These are phyloP conservation scores for Blakeslea trispora DNA, from an alignment of 371 early-diverging fungal genomes.

Conservation along the genomic window DNA sequence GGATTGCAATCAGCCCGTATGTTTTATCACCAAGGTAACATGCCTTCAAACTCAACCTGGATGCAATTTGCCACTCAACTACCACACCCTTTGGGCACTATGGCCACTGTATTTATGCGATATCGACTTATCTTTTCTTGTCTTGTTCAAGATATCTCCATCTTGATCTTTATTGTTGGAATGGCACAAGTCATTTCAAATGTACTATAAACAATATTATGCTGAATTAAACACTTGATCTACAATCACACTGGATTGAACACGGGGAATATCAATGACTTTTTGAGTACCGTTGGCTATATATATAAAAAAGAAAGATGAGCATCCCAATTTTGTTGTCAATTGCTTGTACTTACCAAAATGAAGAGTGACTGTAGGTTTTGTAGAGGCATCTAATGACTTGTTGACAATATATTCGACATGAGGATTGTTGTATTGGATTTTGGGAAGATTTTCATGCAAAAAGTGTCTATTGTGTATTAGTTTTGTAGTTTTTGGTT, in stretches of 20 bases:
- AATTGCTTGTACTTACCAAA: conserved; percentile 53
- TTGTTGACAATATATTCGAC: conserved; percentile 56
- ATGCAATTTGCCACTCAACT: conserved; percentile 49
- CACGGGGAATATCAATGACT: conserved; percentile 51
- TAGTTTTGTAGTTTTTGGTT: too few species aligned
- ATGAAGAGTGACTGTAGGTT: conserved; percentile 57
- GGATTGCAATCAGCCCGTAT: conserved; percentile 56
- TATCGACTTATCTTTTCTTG: conserved; percentile 61
- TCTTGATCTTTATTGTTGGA: conserved; percentile 61
- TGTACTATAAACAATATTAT: conserved; percentile 1
- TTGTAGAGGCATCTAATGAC: conserved; percentile 46
- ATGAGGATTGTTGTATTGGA: conserved; percentile 64
- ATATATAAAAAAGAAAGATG: background rate
- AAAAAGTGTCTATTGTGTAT: conserved; percentile 61
- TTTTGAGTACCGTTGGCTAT: conserved; percentile 47
- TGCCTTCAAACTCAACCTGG: conserved; percentile 46
- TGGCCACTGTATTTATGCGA: conserved; percentile 53
- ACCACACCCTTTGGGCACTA: conserved; percentile 56
- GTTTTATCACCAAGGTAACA: conserved; percentile 51
- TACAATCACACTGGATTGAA: conserved; percentile 54
- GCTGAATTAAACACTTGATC: conserved; percentile 40
- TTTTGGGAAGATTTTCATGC: conserved; percentile 60
- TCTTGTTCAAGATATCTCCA: conserved; percentile 55
- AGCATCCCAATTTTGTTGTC: background rate
- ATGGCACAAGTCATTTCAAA: conserved; percentile 37